Evolutionary conservation across 768 basidiomycete species (phyloP), one percentile per base, ranked within the genome.

Genomic region (Holtermannia corniformis): DNA sequence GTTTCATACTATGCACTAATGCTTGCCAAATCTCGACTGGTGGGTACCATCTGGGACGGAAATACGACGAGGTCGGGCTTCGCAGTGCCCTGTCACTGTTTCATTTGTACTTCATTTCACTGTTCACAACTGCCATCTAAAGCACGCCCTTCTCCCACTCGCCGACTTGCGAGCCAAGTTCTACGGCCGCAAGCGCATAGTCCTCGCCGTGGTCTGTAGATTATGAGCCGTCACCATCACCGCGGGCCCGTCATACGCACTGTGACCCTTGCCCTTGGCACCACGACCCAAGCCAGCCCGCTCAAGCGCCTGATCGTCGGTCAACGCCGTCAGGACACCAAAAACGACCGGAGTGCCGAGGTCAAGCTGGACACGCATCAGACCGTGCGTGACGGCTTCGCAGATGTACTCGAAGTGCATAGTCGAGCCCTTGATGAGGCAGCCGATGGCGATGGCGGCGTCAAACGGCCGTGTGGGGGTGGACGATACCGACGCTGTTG

Each of bases 391-490:
- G 54, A 96, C 92, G 56, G 83, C 81, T 64, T 96, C 90, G 73
- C 81, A 87, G 72, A 97, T 99, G 78, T 99, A 99, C 73, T 99
- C 95, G 73, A 97, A 99, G 76, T 99, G 95, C 90, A 95, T 95
- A 16, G 95, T 97, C 0, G 82, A 78, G 49, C 95, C 93, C 72
- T 99, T 99, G 78, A 99, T 95, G 70, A 99, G 83, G 32, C 93
- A 90, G 13, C 95, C 95, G 66, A 97, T 88, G 49, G 95, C 91
- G 70, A 99, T 93, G 59, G 95, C 83, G 13, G 91, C 95, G 71
- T 93, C 85, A 62, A 97, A 96, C 0, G 93, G 85, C 2, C 56
- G 53, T 3, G 64, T 67, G 19, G 68, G 64, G 32, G 61, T 51
- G 19, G 52, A 16, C 10, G 53, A 47, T 41, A 40, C 25, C 20